phyloP scores from a whole-genome alignment of 495 filamentous ascomycete species.

The Neurospora sp. region DNA sequence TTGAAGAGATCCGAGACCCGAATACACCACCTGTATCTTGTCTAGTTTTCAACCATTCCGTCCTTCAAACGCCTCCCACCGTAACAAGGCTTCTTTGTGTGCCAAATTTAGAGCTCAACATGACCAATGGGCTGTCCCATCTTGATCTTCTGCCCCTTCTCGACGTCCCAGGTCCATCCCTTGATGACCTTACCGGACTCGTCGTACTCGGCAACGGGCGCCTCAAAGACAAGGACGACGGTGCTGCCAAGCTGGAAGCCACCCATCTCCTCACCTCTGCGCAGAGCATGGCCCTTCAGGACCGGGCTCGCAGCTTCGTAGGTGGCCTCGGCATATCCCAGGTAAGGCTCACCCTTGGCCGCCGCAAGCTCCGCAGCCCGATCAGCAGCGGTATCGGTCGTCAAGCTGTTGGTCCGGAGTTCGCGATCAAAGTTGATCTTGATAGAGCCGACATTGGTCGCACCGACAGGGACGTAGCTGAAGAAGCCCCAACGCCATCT shows the following conservation, averaged over 20 bases:
- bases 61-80: not conserved
- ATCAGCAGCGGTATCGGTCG: conserved; percentile 82
- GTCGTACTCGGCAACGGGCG: conserved; percentile 58
- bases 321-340: conserved; percentile 81
- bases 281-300: conserved; percentile 71
- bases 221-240: conserved; percentile 94
- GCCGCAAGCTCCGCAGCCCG: conserved; percentile 68
- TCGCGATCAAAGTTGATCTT: conserved; percentile 96
- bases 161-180: conserved; percentile 74
- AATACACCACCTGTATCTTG: not conserved
- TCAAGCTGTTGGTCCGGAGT: conserved; percentile 81
- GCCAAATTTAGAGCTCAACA: conserved; percentile 19
- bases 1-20: not conserved
- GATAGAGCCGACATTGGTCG: conserved; percentile 97
- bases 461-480: conserved; percentile 87
- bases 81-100: not conserved
- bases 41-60: not conserved
- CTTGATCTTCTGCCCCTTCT: conserved; percentile 79
- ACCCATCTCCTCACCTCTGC: conserved; percentile 91
- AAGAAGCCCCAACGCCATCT: conserved; percentile 98
- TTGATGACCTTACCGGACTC: conserved; percentile 52
- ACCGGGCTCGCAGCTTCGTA: conserved; percentile 70
- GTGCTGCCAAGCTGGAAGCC: conserved; percentile 95
- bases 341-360: conserved; percentile 65
- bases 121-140: conserved; percentile 78